Base-by-base conservation (phyloP, 2,329 filamentous ascomycete genomes). In the Fusarium falciforme region DNA sequence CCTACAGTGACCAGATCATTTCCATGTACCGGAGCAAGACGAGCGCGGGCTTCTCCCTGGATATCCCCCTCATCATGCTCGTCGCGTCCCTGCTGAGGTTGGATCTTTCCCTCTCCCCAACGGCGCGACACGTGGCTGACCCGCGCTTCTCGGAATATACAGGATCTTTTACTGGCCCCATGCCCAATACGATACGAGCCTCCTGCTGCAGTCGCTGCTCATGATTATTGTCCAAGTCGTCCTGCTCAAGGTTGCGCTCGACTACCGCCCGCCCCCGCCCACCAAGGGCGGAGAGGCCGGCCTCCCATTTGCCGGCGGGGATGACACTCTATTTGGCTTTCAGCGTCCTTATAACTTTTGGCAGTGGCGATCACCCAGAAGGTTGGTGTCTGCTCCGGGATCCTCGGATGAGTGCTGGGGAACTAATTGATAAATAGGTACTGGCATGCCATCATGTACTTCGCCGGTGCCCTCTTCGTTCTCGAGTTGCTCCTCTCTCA, bases 291-390 rank as follows among this genome's bases (percentile, higher is more conserved):
- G 90, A 66, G 90, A 91, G 60, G 85, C 88, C 8, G 85, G 87
- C 4, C 72, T 86, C 25, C 93, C 93, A 14, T 95, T 95, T 80
- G 85, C 89, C 2, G 89, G 87, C 25, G 79, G 67, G 9, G 80
- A 86, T 42, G 84, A 86, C 71, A 83, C 80, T 11, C 27, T 78
- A 8, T 79, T 79, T 68, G 77, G 78, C 11, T 78, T 78, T n/a
- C 86, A 85, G 70, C 86, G 93, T 27, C 93, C 93, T 1, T 95
- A 91, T 80, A 89, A 91, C 78, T 96, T 96, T 81, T 96, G 94
- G 94, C 93, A 94, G 82, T 96, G 94, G 94, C 88, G 90, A 66
- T 90, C 89, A 22, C 87, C 91, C 7, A 91, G 91, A 77, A 93
- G 93, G 84, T 92, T 80, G 68, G 89, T 86, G 38, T 16, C 49